Base-by-base conservation (phyloP, 2,329 filamentous ascomycete species). In the Bipolaris sorokiniana region DNA sequence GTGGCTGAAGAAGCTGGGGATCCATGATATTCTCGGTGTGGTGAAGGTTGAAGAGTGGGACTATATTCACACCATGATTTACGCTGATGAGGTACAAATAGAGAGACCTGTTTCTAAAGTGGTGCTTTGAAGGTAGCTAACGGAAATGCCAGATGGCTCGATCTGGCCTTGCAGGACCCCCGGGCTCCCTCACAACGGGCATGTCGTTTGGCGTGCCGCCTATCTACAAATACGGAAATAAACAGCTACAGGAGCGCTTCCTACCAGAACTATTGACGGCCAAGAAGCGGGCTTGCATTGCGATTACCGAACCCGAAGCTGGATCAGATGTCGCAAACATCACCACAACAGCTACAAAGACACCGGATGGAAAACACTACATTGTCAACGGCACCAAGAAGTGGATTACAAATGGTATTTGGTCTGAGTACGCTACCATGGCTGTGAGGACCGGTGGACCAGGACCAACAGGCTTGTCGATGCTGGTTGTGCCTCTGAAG, bases 351-450 rank as follows among this genome's bases (percentile, higher is more conserved):
- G 90, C 89, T 1, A 79, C 75, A 3, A 88, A 86, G 72, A 84
- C 81, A 6, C 69, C 79, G 0, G 86, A 89, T 67, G 88, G 89
- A 10, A 87, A 86, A 70, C 78, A 85, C 66, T 92, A 89, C 69
- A 82, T 92, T 45, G 77, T 92, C 46, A 91, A 90, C 56, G 89
- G 89, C n/a, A 82, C 83, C 0, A 92, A 92, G 83, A 91, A 92
- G 77, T 92, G 90, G 89, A 72, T 75, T 44, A 71, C 70, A 20
- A 75, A 71, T 36, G 89, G 86, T 5, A 86, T 90, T 57, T 90
- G 87, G 88, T 81, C 84, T 5, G 85, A 91, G 56, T 87, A 86
- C 65, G 81, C 83, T 6, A 84, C 83, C 31, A 90, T 91, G 87
- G 90, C 89, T 0, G 90, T 92, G 1, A 83, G 90, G 33, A 92